Conservation (phyloP, 768 basidiomycete species). For the Xerocomellus amylosporus region DNA sequence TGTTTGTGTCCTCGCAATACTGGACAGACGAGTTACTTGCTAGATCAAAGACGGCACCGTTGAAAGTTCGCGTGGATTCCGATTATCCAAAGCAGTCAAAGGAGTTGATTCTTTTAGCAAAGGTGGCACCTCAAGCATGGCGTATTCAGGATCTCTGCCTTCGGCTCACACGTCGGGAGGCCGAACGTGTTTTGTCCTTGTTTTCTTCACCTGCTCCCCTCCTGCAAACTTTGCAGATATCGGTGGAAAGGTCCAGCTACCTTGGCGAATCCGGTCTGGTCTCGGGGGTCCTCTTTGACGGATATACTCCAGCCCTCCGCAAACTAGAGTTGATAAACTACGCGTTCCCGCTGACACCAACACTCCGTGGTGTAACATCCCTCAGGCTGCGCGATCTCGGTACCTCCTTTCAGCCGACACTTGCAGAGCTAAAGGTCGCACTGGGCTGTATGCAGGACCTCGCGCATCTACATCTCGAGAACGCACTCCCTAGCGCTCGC, state of each 20-base stretch:
- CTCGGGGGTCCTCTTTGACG: conserved; percentile 29
- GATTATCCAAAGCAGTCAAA: conserved; percentile 26
- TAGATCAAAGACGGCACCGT: conserved; percentile 42
- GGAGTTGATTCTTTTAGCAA: conserved; percentile 31
- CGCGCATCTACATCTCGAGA: conserved; percentile 34
- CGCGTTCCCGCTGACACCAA: conserved; percentile 34
- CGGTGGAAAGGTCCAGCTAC: conserved; percentile 18
- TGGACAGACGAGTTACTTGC: conserved; percentile 44
- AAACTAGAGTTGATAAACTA: conserved; percentile 36
- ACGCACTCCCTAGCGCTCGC: conserved; percentile 31
- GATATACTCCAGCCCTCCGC: conserved; percentile 35
- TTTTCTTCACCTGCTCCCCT: conserved; percentile 30
- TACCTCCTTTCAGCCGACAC: conserved; percentile 27
- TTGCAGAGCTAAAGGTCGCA: conserved; percentile 31
- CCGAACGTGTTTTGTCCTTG: conserved; percentile 25
- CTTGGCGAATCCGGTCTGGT: conserved; percentile 23
- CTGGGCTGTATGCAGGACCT: conserved; percentile 37
- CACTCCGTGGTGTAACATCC: conserved; percentile 37
- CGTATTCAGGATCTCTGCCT: conserved; percentile 37
- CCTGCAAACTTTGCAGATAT: conserved; percentile 31
- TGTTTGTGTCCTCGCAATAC: conserved; percentile 31
- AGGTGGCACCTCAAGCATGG: conserved; percentile 31
- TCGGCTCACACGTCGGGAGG: conserved; percentile 13
- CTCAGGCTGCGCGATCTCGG: conserved; percentile 35
- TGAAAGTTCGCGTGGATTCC: conserved; percentile 24